phyloP scores from a whole-genome alignment of 2,329 filamentous ascomycete species.

The Penicillium italicum region DNA sequence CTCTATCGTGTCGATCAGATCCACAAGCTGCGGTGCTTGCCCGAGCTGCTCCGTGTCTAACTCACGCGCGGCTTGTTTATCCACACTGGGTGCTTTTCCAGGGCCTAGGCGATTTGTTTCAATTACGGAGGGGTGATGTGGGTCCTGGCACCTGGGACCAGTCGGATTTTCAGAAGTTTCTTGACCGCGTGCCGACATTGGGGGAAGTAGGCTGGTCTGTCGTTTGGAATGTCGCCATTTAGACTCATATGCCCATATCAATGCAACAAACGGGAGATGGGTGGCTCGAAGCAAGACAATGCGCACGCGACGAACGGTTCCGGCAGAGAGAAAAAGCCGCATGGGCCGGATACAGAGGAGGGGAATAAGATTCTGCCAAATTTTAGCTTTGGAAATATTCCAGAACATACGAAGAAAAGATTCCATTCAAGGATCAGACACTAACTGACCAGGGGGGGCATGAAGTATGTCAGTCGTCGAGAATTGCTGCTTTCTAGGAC shows the following conservation, averaged over 20 bases:
- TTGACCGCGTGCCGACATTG: slow-evolving; percentile 20
- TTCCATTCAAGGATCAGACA: slow-evolving; percentile 1
- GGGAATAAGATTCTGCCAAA: slow-evolving; percentile 55
- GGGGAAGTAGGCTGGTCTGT: slow-evolving; percentile 18
- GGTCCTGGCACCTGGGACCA: slow-evolving; percentile 25
- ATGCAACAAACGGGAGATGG: slow-evolving; percentile 55
- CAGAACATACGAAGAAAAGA: slow-evolving; percentile 11
- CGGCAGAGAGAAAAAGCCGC: slow-evolving; percentile 54
- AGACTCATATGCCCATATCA: slow-evolving; percentile 56
- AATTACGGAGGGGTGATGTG: slow-evolving; percentile 23
- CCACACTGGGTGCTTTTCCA: slow-evolving; percentile 22
- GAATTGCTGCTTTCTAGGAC: slow-evolving; percentile 47
- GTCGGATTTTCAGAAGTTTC: slow-evolving; percentile 19
- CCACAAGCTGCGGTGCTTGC: slow-evolving; percentile 26
- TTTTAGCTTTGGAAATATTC: slow-evolving; percentile 13
- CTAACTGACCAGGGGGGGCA: slow-evolving; percentile 44
- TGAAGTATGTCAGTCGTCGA: slow-evolving; percentile 46
- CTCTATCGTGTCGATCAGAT: slow-evolving; percentile 37
- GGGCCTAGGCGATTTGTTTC: slow-evolving; percentile 20
- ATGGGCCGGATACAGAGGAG: slow-evolving; percentile 56
- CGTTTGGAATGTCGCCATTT: slow-evolving; percentile 25
- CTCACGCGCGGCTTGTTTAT: slow-evolving; percentile 26
- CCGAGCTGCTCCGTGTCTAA: slow-evolving; percentile 19
- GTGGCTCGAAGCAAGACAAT: slow-evolving; percentile 59
- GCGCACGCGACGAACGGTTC: slow-evolving; percentile 52